Evolutionary conservation across 176 grass and related monocot species (phyloP).

Genomic region (Elaeis guineensis): DNA sequence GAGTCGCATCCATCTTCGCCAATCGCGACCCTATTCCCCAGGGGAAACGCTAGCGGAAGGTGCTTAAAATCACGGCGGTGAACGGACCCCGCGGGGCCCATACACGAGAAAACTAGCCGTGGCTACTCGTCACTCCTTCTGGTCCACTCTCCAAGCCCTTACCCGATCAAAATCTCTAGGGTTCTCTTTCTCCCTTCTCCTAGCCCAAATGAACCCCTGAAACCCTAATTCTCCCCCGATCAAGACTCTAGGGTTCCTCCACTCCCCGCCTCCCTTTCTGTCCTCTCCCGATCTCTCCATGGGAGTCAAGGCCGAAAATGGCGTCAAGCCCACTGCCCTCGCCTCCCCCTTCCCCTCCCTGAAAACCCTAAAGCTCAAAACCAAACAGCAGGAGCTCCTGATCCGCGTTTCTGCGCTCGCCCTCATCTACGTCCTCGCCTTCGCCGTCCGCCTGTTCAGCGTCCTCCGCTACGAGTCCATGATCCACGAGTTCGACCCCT

Average conservation of each 20-base stretch:
- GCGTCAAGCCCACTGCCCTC: slow-evolving; percentile 23
- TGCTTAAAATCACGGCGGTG: too few relatives aligned
- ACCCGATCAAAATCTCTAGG: background rate
- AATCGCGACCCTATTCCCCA: too few relatives aligned
- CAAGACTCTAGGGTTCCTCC: slow-evolving; percentile 5
- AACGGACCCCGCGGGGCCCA: too few relatives aligned
- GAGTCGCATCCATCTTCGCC: too few relatives aligned
- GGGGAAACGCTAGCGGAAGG: too few relatives aligned
- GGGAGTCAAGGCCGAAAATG: slow-evolving; percentile 32
- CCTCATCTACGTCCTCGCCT: slow-evolving; percentile 95
- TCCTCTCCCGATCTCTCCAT: slow-evolving; percentile 31
- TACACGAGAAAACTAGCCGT: too few relatives aligned
- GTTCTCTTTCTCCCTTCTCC: slow-evolving; percentile 9
- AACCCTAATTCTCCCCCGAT: background rate
- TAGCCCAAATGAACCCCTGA: too few relatives aligned
- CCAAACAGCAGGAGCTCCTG: slow-evolving; percentile 98
- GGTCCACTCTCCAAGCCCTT: too few relatives aligned
- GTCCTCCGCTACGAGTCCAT: slow-evolving; percentile 98
- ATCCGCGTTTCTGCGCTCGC: slow-evolving; percentile 72
- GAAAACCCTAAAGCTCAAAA: slow-evolving; percentile 56
- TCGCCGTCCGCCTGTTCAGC: slow-evolving; percentile 88
- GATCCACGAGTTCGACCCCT: slow-evolving; percentile 99
- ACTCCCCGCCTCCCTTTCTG: slow-evolving; percentile 5
- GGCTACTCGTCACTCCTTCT: too few relatives aligned
- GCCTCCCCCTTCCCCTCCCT: slow-evolving; percentile 34